Base-by-base conservation (phyloP, 2,329 filamentous ascomycete species). In the Akanthomyces lecanii region DNA sequence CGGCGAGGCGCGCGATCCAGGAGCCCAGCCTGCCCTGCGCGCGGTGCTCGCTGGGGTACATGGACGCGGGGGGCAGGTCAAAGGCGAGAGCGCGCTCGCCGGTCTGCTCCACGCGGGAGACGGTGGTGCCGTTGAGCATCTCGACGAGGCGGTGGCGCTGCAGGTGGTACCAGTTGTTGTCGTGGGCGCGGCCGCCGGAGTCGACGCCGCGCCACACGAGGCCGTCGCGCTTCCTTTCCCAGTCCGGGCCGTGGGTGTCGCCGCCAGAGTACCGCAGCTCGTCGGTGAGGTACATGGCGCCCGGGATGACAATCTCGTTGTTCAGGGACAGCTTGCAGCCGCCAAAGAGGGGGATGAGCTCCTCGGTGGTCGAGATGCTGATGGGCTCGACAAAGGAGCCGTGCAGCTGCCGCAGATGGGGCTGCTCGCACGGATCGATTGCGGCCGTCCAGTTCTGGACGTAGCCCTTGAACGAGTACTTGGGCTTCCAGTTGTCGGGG, bases 131-230 rank as follows among this genome's bases (percentile, higher is more conserved):
- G 68, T 91, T 90, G 54, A 89, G 76, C 85, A 90, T 88, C 64
- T 86, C 79, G 30, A 90, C 77, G 63, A 91, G 84, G 4, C 89
- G 85, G 68, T 89, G 88, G n/a, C 88, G 85, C 65, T 91, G 88
- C 68, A 90, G 89, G 42, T 85, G 82, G 40, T 79, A 79, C 88
- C 88, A 91, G 65, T 83, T 89, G 51, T 85, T 71, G n/a, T 69
- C 68, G 62, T 74, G 75, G 52, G 79, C 73, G 33, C 78, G 77
- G 1, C 86, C 87, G 3, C 86, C 87, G 8, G 86, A 87, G 3
- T 84, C 85, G 2, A 85, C 83, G 52, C 87, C 87, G 44, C 87
- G 84, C 87, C 87, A 90, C 42, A 88, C 75, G 52, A 86, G 74
- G 4, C 74, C 77, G 61, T 83, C 77, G 33, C 75, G 74, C 73